Percentiles rank a stretch among this genome's conserved stretches.
phyloP scores from a whole-genome alignment of 768 basidiomycete genomes.

The Cyathus striatus region DNA sequence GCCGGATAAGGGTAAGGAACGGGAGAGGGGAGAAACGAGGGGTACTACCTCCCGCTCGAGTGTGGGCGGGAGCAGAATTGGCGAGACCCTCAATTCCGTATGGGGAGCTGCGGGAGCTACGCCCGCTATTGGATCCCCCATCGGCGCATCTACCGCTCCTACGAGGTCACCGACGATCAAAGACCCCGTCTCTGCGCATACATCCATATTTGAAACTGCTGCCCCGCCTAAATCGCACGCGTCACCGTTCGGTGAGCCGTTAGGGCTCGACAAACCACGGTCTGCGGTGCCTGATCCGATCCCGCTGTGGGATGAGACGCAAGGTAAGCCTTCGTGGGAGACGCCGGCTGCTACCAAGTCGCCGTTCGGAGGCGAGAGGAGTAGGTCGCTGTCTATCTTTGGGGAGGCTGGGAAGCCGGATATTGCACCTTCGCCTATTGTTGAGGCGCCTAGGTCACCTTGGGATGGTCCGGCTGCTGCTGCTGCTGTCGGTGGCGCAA shows the following conservation, averaged over 20 bases:
- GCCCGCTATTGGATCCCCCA: slow-evolving; percentile 8
- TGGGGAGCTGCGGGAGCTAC: no score
- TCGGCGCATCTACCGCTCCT: slow-evolving; percentile 11
- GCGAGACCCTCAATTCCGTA: no score
- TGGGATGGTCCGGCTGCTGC: slow-evolving; percentile 13
- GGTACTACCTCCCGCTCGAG: slow-evolving; percentile 4
- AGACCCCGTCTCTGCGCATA: slow-evolving; percentile 6
- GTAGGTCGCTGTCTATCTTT: background rate
- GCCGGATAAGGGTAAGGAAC: slow-evolving; percentile 16
- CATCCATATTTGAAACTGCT: slow-evolving; percentile 7
- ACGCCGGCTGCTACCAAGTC: slow-evolving; percentile 4
- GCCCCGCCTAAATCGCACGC: slow-evolving; percentile 9
- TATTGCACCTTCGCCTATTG: slow-evolving; percentile 10
- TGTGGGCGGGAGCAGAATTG: no score
- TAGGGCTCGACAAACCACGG: background rate
- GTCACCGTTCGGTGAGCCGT: background rate
- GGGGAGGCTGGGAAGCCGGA: slow-evolving; percentile 11
- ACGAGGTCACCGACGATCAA: slow-evolving; percentile 7
- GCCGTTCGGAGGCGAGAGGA: no score
- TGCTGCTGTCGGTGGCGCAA: slow-evolving; percentile 7
- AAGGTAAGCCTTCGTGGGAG: no score
- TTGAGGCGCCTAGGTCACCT: background rate
- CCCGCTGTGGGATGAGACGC: no score
- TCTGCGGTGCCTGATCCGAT: background rate
- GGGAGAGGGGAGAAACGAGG: slow-evolving; percentile 5